Conservation (phyloP, 2,329 filamentous ascomycete genomes). For the Cercospora janseana region DNA sequence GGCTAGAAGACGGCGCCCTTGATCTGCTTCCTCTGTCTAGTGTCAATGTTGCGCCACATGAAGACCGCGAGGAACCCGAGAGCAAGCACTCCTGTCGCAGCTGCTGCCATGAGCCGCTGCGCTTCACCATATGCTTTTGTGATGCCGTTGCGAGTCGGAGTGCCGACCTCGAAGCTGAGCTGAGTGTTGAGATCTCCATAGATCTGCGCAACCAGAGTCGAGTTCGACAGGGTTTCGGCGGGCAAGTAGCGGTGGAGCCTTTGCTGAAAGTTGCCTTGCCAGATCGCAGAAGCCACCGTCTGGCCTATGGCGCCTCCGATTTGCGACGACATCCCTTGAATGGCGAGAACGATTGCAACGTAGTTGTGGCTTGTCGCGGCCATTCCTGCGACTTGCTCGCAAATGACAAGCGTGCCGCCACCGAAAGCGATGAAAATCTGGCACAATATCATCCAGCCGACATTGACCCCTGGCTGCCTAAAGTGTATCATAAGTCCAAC, state of each 20-base stretch:
- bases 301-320: constrained; percentile 39
- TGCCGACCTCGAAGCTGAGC: constrained; percentile 45
- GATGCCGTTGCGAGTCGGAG: constrained; percentile 45
- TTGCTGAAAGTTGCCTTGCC: constrained; percentile 33
- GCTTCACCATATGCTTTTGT: constrained; percentile 49
- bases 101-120: constrained; percentile 46
- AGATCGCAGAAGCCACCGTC: constrained; percentile 39
- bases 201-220: constrained; percentile 34
- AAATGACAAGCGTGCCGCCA: constrained; percentile 33
- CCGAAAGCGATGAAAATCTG: constrained; percentile 44
- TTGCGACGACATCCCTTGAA: constrained; percentile 37
- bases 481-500: constrained; percentile 40
- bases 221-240: constrained; percentile 36
- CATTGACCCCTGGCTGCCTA: constrained; percentile 32
- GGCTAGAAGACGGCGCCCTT: constrained; percentile 37
- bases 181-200: constrained; percentile 40
- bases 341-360: constrained; percentile 40
- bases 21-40: constrained; percentile 38
- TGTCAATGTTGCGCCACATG: constrained; percentile 38
- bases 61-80: constrained; percentile 33
- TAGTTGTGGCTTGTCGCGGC: constrained; percentile 36
- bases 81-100: constrained; percentile 35
- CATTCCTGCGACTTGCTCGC: constrained; percentile 39
- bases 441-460: constrained; percentile 43
- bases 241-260: constrained; percentile 46